Conservation (phyloP, 352 stramenopile genomes). For the Globisporangium alternatum region DNA sequence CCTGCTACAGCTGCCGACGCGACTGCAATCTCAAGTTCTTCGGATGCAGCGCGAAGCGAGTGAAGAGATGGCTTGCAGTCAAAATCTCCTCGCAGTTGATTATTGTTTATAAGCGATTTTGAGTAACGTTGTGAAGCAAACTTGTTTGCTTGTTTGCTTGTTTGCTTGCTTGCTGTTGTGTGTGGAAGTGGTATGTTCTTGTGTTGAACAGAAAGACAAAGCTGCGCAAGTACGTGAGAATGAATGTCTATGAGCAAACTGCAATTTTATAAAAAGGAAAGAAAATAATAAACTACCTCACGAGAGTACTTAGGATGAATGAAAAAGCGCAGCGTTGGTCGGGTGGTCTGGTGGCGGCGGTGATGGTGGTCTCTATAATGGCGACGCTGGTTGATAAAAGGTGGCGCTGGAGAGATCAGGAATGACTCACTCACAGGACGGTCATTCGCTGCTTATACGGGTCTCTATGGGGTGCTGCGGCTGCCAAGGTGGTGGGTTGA, state of each 20-base stretch:
- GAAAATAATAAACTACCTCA: constrained; percentile 6
- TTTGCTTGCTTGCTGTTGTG: background rate
- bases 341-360: background rate
- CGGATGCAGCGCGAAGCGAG: background rate
- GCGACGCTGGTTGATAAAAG: constrained; percentile 1
- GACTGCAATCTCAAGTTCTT: background rate
- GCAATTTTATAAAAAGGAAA: constrained; percentile 3
- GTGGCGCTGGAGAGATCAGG: constrained; percentile 6
- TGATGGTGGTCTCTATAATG: constrained; percentile 12
- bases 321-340: background rate
- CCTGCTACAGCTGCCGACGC: background rate
- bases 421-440: background rate
- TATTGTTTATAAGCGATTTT: background rate
- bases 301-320: constrained; percentile 4
- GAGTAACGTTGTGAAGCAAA: background rate
- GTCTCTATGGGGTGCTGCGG: constrained; percentile 1
- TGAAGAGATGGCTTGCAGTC: background rate
- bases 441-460: constrained; percentile 7
- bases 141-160: background rate
- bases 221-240: background rate
- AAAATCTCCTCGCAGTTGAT: background rate
- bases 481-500: constrained; percentile 4
- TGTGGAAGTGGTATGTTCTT: background rate
- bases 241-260: background rate
- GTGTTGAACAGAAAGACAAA: background rate